Base-by-base conservation (phyloP, 805 yeast species). In the Candida pseudofarinosa region DNA sequence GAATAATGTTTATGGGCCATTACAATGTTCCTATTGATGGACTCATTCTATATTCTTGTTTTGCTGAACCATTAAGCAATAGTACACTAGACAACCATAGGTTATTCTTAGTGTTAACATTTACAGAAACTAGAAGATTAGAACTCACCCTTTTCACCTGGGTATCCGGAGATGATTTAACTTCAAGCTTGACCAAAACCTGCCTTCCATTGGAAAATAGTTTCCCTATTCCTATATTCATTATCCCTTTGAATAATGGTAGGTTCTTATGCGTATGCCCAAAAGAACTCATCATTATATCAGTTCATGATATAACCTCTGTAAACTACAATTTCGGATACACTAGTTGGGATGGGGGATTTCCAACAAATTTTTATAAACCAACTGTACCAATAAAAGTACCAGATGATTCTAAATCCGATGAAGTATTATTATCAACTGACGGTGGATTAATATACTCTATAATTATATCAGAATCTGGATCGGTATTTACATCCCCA, bases 261-360 rank as follows among this genome's bases (percentile, higher is more conserved):
- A 58, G 67, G 8, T 71, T 75, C 26, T 52, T 77, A 16, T 64
- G 72, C 44, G 65, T 75, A 4, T 53, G 58, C 40, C 61, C 63
- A 15, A 49, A 59, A 2, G 59, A 56, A 20, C 40, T 77, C 3
- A 51, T 62, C 3, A 44, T 73, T 0, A 59, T 75, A 2, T 62
- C 70, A 3, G 54, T 71, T 3, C 75, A 73, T 45, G 71, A 74
- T 38, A 69, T 77, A 2, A 53, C 73, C 16, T 73, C 80, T 3
- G 81, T 77, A 0, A 73, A 72, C 38, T 65, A 67, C 40, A 53
- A 63, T 19, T 73, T 74, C 43, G 42, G 48, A 1, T 41, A 45
- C 30, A 10, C 58, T 35, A 41, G 57, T 35, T 47, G 49, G 33
- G 37, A 51, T 47, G 54, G 67, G 3, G 23, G 62, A 2, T 74